Evolutionary conservation across 305 asterid genomes (phyloP).

Genomic region (Fraxinus platypoda): DNA sequence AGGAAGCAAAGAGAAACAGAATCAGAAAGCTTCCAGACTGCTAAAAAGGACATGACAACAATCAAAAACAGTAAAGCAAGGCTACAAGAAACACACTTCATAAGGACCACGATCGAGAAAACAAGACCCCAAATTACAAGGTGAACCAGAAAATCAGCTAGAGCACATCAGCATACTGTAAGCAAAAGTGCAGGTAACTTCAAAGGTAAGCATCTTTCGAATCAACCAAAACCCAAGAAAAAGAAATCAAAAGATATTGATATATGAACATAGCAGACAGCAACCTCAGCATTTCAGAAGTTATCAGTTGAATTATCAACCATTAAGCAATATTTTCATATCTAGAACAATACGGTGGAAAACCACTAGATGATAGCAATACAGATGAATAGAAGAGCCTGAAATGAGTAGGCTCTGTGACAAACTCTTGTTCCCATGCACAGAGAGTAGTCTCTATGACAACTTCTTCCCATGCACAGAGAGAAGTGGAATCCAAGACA

Average conservation of each 20-base stretch:
- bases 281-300: not conserved
- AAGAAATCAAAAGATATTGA: not conserved
- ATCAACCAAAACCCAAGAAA: not conserved
- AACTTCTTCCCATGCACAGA: not conserved
- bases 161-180: slow-evolving; percentile 1
- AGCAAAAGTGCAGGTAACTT: slow-evolving; percentile 10
- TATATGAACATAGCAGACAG: not conserved
- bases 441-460: too few species aligned
- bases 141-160: not conserved
- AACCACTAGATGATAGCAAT: not conserved
- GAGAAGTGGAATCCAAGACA: not conserved
- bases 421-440: not conserved
- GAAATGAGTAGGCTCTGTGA: not conserved
- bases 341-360: not conserved
- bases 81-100: slow-evolving; percentile 8
- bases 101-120: not conserved
- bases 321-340: not conserved
- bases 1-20: slow-evolving; percentile 13
- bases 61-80: not conserved
- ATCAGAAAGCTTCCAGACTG: not conserved
- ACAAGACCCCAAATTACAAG: slow-evolving; percentile 6
- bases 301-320: not conserved
- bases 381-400: not conserved
- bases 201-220: slow-evolving; percentile 11
- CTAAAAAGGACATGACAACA: not conserved